These are phyloP conservation scores for Besnoitia besnoiti DNA, from an alignment of 169 alveolate genomes.

Conservation along the genomic window DNA sequence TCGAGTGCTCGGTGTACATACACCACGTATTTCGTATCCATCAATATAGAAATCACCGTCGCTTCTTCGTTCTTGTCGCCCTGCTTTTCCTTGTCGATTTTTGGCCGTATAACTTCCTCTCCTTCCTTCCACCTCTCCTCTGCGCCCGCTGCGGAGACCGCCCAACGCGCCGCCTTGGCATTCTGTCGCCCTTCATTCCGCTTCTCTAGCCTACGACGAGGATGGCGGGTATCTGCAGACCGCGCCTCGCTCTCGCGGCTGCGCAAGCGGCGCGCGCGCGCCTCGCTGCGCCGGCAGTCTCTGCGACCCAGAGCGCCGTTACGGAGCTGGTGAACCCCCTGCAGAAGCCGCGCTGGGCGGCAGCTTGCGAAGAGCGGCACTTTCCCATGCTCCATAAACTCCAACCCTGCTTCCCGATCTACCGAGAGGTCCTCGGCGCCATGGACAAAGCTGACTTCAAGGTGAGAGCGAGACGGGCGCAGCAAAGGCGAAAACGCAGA, in stretches of 20 bases:
- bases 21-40: no score
- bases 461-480: constrained; percentile 6
- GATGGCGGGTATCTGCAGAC: not conserved
- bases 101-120: not conserved
- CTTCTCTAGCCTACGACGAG: not conserved
- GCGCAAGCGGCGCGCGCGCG: not conserved
- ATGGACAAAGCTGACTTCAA: constrained; percentile 25
- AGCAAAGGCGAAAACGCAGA: not conserved
- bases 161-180: not conserved
- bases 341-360: not conserved
- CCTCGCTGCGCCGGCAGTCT: not conserved
- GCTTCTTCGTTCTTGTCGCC: not conserved
- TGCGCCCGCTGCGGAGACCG: not conserved
- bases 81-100: not conserved
- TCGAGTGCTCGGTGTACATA: no score
- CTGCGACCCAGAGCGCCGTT: not conserved
- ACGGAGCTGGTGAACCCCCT: not conserved
- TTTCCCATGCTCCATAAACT: not conserved
- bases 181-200: not conserved
- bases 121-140: not conserved
- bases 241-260: not conserved
- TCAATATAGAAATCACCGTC: no score
- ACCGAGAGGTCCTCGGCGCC: not conserved
- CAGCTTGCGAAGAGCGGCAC: not conserved
- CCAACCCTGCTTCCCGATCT: constrained; percentile 5